Evolutionary conservation across 208 protist genomes (phyloP), one percentile per base, ranked within the genome.

Genomic region (Wallacemonas sp.): DNA sequence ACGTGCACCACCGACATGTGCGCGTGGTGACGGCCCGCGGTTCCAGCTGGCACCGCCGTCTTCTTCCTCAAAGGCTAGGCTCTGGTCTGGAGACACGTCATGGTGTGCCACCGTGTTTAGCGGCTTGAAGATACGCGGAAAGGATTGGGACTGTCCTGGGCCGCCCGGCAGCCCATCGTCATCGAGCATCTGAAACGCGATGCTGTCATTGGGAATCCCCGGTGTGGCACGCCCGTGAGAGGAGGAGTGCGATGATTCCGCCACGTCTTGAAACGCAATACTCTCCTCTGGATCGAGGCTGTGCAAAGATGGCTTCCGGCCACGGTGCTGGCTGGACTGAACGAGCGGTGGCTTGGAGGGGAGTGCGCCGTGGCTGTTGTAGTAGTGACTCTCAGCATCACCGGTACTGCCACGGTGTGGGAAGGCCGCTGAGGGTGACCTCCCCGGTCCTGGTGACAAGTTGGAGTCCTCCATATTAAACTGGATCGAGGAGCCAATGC

Each of bases 181-280:
- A 8, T 70, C 62, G 8, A 65, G 66, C 11, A 70, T 39, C 26
- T 79, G 62, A 19, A 72, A 79, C n/a, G 66, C 61, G 34, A 70
- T 70, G 51, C 68, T 72, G 56, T 79, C 73, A 21, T 70, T 64
- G 34, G 24, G 49, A 11, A 56, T 11, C 49, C 34, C 49, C 9
- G 49, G 27, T 11, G 27, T 5, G 24, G 6, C 49, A 56, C 19
- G n/a, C 9, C 45, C 45, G 45, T 19, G 49, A 19, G 27, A n/a
- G 24, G 11, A 15, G 11, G 54, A 26, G 54, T 34, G 30, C 26
- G 11, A 34, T 15, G 54, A 26, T 9, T 36, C 33, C n/a, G 19
- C 54, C 4, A 26, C 1, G 54, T 26, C 21, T 9, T 66, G 61
- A 58, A 79, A 79, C 31, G 26, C 44, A 53, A 79, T 68, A 47